Base-by-base conservation (phyloP, 495 filamentous ascomycete species). In the Gamarada debralockiae region DNA sequence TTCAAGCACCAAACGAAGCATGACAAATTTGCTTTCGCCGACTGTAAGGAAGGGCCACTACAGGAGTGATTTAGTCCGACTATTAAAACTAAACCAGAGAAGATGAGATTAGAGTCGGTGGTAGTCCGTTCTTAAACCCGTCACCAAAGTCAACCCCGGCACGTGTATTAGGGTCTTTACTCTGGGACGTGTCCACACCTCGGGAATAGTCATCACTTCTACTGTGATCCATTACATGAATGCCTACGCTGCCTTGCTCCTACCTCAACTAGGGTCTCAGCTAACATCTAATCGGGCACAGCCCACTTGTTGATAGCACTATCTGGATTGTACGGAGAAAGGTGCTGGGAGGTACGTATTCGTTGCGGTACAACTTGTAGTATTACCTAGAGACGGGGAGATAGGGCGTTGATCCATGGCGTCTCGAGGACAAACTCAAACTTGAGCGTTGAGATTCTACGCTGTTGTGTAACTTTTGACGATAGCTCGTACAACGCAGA, bases 141-240 rank as follows among this genome's bases (percentile, higher is more conserved):
- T n/a, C n/a, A n/a, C n/a, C n/a, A n/a, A n/a, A n/a, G n/a, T n/a
- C n/a, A n/a, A n/a, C n/a, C n/a, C n/a, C n/a, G n/a, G n/a, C n/a
- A n/a, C n/a, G n/a, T n/a, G n/a, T n/a, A n/a, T n/a, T n/a, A n/a
- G n/a, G n/a, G n/a, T n/a, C n/a, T n/a, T n/a, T n/a, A n/a, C n/a
- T n/a, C n/a, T n/a, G n/a, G n/a, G n/a, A n/a, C n/a, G n/a, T n/a
- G n/a, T n/a, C n/a, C n/a, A n/a, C n/a, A n/a, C n/a, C n/a, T n/a
- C n/a, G 58, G 64, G 64, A 13, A 59, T 40, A 3, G 53, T 53
- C 0, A 46, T 20, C 21, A 58, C 64, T 8, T 31, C 53, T 0
- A 53, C 23, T 3, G 59, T 66, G 8, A 34, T 66, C 13, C 64
- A 66, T 47, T 66, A 61, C 54, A 66, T 61, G 3, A 66, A 66